Evolutionary conservation across 2,329 filamentous ascomycete species (phyloP).

Genomic region (Neopestalotiopsis sp.): DNA sequence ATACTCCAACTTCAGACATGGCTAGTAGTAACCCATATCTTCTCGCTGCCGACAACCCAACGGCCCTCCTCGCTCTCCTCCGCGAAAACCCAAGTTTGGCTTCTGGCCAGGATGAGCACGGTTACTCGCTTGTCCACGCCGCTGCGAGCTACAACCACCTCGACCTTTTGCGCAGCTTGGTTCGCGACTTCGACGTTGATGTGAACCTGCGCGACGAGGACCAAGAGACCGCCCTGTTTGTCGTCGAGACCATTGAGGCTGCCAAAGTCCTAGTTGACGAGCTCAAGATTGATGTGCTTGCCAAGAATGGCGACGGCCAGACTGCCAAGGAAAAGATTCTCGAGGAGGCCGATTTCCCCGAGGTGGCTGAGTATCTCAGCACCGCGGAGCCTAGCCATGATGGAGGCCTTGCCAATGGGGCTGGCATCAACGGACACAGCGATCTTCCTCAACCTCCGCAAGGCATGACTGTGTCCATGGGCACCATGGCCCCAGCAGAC

Average conservation of each 20-base stretch:
- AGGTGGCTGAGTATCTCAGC: constrained; percentile 74
- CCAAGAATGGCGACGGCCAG: constrained; percentile 75
- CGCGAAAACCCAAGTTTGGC: constrained; percentile 78
- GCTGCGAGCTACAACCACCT: constrained; percentile 91
- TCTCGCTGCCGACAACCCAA: constrained; percentile 82
- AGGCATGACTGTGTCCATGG: constrained; percentile 79
- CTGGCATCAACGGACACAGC: constrained; percentile 32
- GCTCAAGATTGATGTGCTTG: constrained; percentile 70
- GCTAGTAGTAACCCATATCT: constrained; percentile 67
- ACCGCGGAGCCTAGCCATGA: constrained; percentile 37
- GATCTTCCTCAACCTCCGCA: constrained; percentile 69
- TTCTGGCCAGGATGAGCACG: constrained; percentile 82
- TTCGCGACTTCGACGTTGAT: constrained; percentile 78
- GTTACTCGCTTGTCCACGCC: constrained; percentile 93
- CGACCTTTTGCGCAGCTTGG: constrained; percentile 76
- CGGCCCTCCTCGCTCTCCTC: constrained; percentile 76
- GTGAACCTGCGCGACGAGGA: constrained; percentile 89
- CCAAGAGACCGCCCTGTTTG: constrained; percentile 91
- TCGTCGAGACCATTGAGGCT: constrained; percentile 81
- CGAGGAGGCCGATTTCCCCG: constrained; percentile 77
- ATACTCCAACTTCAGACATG: constrained; percentile 40
- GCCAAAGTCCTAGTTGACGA: constrained; percentile 84
- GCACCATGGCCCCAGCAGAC: constrained; percentile 70
- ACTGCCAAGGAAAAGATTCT: constrained; percentile 84
- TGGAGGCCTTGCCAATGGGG: constrained; percentile 33